phyloP scores from a whole-genome alignment of 345 rosid genomes.

The Combretum micranthum region DNA sequence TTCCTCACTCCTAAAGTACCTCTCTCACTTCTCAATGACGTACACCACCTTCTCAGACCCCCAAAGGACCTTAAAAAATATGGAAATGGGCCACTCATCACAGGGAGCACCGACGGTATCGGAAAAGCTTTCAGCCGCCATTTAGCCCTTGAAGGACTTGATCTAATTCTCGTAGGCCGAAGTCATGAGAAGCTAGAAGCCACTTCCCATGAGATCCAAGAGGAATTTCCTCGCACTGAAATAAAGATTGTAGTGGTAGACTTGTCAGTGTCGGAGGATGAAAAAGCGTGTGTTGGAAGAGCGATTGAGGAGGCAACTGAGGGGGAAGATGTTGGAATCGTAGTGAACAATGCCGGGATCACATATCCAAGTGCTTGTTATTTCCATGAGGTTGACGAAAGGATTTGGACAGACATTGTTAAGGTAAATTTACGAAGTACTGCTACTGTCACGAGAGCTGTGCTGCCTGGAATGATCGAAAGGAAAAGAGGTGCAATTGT shows the following conservation, averaged over 20 bases:
- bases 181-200: conserved; percentile 38
- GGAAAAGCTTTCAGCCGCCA: conserved; percentile 69
- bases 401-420: conserved; percentile 50
- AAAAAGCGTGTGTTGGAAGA: conserved; percentile 1
- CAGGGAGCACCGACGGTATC: conserved; percentile 85
- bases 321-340: conserved; percentile 58
- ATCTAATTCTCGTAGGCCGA: conserved; percentile 63
- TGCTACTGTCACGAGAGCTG: conserved; percentile 48
- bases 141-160: conserved; percentile 55
- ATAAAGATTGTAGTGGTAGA: conserved; percentile 46
- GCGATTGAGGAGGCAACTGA: conserved; percentile 38
- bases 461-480: conserved; percentile 51
- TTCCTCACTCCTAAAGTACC: conserved; percentile 30
- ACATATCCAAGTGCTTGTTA: conserved; percentile 69
- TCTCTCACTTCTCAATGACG: conserved; percentile 37
- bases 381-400: conserved; percentile 77
- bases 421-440: conserved; percentile 65
- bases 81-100: conserved; percentile 85
- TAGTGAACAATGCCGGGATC: conserved; percentile 82
- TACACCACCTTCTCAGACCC: conserved; percentile 34
- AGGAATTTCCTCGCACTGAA: conserved; percentile 24
- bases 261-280: conserved; percentile 37
- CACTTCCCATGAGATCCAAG: conserved; percentile 35
- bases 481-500: conserved; percentile 76
- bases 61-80: conserved; percentile 43